These are phyloP conservation scores for Medakamo hakoo DNA, from an alignment of 139 green algal genomes.

Conservation along the genomic window DNA sequence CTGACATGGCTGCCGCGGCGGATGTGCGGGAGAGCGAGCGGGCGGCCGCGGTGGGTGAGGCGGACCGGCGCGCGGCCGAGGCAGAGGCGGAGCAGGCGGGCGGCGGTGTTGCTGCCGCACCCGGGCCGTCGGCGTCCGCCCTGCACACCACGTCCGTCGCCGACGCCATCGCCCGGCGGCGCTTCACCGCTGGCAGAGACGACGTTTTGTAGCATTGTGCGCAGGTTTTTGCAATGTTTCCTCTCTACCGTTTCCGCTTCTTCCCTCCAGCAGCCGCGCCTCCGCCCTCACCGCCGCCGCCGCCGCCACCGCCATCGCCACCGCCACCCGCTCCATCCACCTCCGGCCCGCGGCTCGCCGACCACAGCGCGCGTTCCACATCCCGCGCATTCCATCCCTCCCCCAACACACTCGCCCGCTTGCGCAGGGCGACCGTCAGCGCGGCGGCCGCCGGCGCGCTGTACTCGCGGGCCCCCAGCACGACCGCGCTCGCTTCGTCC, in stretches of 20 bases:
- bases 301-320: too few relatives aligned
- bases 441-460: constrained; percentile 12
- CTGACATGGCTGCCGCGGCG: neutral
- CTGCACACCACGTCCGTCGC: too few relatives aligned
- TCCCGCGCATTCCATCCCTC: neutral
- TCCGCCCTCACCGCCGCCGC: neutral
- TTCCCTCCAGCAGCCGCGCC: neutral
- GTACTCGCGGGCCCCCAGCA: constrained; percentile 19
- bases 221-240: too few relatives aligned
- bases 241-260: neutral
- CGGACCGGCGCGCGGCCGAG: too few relatives aligned
- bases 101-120: too few relatives aligned
- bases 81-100: neutral
- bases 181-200: too few relatives aligned
- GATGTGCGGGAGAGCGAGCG: too few relatives aligned
- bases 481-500: constrained; percentile 33
- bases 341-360: too few relatives aligned
- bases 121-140: too few relatives aligned
- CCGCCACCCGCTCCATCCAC: too few relatives aligned
- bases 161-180: too few relatives aligned
- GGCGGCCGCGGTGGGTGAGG: neutral
- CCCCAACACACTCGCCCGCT: neutral
- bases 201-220: neutral
- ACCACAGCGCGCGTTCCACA: neutral
- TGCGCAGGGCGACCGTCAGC: constrained; percentile 10